Base-by-base conservation (phyloP, 331 rosid genomes). In the Quercus phellos region DNA sequence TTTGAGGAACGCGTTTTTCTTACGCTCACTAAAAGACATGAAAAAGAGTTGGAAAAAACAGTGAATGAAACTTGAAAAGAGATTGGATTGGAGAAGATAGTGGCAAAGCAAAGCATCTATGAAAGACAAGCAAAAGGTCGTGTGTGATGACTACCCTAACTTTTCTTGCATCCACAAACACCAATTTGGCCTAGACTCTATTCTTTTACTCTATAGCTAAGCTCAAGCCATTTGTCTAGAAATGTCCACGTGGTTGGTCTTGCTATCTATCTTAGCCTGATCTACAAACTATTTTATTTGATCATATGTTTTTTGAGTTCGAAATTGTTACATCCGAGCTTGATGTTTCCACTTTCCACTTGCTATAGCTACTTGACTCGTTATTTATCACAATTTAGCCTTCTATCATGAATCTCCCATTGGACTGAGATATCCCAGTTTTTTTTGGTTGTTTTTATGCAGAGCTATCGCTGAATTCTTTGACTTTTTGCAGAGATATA, bases 91-190 rank as follows among this genome's bases (percentile, higher is more conserved):
- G 55, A 58, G 30, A 58, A 78, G 71, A 66, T 51, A 51, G 73
- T 72, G 82, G 78, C 77, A 73, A 73, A 64, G 82, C 82, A 79
- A 73, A 54, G 82, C 78, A 79, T 79, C 82, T 72, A 60, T 54
- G 32, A 78, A 78, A 51, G 77, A 51, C 68, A 58, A 71, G 61
- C 51, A 32, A 24, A 73, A 43, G 81, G 67, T 70, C 30, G 69
- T 51, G 55, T 56, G 70, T 35, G 42, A 77, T 54, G 81, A 77
- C 75, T 16, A 26, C 43, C 27, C 56, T 58, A 27, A 56, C 51
- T 58, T 59, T 51, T 26, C 10, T 43, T 72, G 46, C 73, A 53
- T 42, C 3, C 73, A 50, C 82, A 32, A 72, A 6, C 73, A 60
- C 53, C n/a, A 9, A 26, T 60, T 60, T 29, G 17, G 59, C 32